These are phyloP conservation scores for Halteria grandinella DNA, from an alignment of 73 alveolate species.

Conservation along the genomic window DNA sequence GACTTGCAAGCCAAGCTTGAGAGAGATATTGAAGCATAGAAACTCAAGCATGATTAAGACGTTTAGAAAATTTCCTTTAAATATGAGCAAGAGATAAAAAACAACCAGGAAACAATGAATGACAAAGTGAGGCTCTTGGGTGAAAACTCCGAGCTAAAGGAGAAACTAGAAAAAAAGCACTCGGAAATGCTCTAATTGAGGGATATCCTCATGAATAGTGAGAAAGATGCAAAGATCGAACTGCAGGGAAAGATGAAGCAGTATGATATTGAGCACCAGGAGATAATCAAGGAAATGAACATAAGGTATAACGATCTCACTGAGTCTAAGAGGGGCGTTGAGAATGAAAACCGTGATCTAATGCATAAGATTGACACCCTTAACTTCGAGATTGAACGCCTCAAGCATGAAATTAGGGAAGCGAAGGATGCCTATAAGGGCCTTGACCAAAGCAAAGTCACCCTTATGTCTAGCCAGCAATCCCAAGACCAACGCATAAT, in stretches of 20 bases:
- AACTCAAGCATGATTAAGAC: slow-evolving; percentile 34
- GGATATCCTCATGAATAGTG: neutral
- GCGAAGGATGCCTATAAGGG: slow-evolving; percentile 50
- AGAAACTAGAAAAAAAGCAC: too few species aligned
- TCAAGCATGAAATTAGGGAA: slow-evolving; percentile 18
- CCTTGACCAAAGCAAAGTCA: slow-evolving; percentile 35
- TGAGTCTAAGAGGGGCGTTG: neutral
- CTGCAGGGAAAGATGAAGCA: neutral
- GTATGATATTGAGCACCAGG: neutral
- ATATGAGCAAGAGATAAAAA: too few species aligned
- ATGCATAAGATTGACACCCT: neutral
- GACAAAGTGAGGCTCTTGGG: too few species aligned
- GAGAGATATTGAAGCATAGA: slow-evolving; percentile 4
- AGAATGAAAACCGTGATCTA: neutral
- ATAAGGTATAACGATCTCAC: neutral
- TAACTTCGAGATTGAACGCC: slow-evolving; percentile 51
- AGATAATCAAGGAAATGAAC: neutral
- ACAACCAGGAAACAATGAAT: too few species aligned
- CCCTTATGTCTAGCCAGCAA: too few species aligned
- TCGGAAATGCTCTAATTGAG: too few species aligned
- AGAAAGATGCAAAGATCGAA: neutral
- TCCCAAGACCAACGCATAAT: too few species aligned
- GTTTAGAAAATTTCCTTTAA: too few species aligned
- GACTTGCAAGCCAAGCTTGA: neutral
- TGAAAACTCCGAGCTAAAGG: too few species aligned